A percentile compares a stretch with the other conserved stretches of the same genome.
phyloP scores from a whole-genome alignment of 805 yeast genomes.

The Nakazawaea molendinolei region DNA sequence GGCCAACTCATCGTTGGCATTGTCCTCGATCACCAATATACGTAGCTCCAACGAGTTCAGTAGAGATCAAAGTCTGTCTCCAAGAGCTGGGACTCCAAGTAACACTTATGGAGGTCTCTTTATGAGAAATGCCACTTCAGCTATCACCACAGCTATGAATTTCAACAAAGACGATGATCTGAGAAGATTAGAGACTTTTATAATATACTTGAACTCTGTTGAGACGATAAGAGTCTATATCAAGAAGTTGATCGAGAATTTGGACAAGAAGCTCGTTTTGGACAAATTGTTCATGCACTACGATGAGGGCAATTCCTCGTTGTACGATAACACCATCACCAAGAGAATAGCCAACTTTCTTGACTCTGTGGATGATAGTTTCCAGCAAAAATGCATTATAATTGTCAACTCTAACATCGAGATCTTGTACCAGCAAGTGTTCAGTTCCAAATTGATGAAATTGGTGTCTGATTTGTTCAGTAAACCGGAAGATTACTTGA shows the following conservation, averaged over 20 bases:
- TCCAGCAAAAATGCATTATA: conserved; percentile 24
- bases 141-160: conserved; percentile 28
- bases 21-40: conserved; percentile 5
- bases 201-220: conserved; percentile 68
- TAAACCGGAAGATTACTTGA: conserved; percentile 31
- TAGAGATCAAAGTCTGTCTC: conserved; percentile 17
- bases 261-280: conserved; percentile 21
- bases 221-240: conserved; percentile 57
- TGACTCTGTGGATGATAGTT: conserved; percentile 4
- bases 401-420: conserved; percentile 38
- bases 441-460: conserved; percentile 28
- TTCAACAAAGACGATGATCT: conserved; percentile 33
- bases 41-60: conserved; percentile 13
- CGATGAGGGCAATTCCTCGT: conserved; percentile 18
- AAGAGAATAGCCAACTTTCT: conserved; percentile 1
- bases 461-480: conserved; percentile 30
- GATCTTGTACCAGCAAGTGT: conserved; percentile 29
- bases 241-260: conserved; percentile 40
- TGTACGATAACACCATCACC: conserved; percentile 8
- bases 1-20: conserved; percentile 15
- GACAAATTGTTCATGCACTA: conserved; percentile 26
- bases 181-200: conserved; percentile 48
- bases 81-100: conserved; percentile 25
- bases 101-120: conserved; percentile 23
- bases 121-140: conserved; percentile 35